Base-by-base conservation (phyloP, 192 early-diverging fungal genomes). In the Coemansia sp. region DNA sequence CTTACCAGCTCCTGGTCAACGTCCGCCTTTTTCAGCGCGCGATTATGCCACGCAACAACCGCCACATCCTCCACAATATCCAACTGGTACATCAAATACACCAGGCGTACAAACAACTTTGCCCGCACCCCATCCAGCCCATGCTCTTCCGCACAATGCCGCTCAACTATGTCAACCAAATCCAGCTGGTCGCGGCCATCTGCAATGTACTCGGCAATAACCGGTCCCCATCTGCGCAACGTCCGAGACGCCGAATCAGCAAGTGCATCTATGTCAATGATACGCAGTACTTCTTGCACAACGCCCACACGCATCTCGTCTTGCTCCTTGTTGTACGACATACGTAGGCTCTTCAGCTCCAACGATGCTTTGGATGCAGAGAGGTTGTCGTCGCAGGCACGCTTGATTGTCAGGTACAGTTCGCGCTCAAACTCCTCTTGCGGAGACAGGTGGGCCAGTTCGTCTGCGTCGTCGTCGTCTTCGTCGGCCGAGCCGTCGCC, bases 321-420 rank as follows among this genome's bases (percentile, higher is more conserved):
- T 64, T 90, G 92, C 11, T 85, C 86, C 16, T 89, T 88, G 75
- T 96, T 90, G 57, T 86, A 87, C 19, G 93, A 87, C 87, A 97
- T 88, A 47, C 93, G 91, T 52, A 94, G 77, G 4, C 89, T 89
- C 57, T 91, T 94, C 14, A 97, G 78, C 81, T 98, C 95, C 11
- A 95, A 73, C 7, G 83, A 83, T 10, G 93, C 85, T 59, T 87
- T 88, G 22, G 91, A 89, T 13, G 91, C 81, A 6, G 75, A 65
- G 68, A 94, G 92, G 48, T 84, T 75, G 54, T 94, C 93, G 19
- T 76, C 82, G 61, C 95, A 87, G 8, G 94, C 92, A 12, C 94
- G 85, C 32, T 91, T 87, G 50, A 96, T 75, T 0, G 93, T 94
- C 24, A 92, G 84, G 5, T 82, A 90, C 12, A 81, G 63, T 68